Conservation (phyloP, 768 basidiomycete genomes). For the Psilocybe tampanensis region DNA sequence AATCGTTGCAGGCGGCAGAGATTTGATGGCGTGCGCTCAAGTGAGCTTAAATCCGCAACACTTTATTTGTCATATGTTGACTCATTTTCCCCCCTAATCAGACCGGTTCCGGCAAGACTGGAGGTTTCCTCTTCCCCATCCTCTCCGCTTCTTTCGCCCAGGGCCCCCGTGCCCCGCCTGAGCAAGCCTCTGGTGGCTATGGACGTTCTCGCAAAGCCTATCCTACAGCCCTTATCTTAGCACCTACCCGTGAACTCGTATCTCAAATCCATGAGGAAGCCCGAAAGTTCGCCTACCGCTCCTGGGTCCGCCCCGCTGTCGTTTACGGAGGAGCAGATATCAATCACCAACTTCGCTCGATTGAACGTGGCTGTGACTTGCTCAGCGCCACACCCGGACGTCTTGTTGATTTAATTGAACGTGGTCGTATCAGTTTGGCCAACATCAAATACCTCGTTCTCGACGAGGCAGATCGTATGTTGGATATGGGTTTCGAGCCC, state of each 20-base stretch:
- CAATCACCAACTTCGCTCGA: conserved; percentile 87
- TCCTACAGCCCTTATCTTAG: conserved; percentile 96
- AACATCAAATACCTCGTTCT: conserved; percentile 98
- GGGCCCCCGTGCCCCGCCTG: conserved; percentile 78
- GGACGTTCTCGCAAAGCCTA: conserved; percentile 84
- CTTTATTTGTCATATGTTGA: conserved; percentile 17
- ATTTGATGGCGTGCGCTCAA: conserved; percentile 95
- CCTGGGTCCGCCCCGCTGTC: conserved; percentile 98
- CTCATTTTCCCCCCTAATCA: conserved; percentile 35
- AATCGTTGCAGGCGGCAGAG: conserved; percentile 88
- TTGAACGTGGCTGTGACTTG: conserved; percentile 97
- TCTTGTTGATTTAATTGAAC: conserved; percentile 97
- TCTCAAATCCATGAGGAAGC: conserved; percentile 99
- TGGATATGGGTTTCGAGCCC: conserved; percentile 99
- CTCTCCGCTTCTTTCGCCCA: conserved; percentile 87
- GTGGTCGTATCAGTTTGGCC: conserved; percentile 93
- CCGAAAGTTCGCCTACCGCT: conserved; percentile 97
- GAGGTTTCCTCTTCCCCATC: conserved; percentile 98
- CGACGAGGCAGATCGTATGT: conserved; percentile 99
- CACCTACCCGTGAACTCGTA: conserved; percentile 97
- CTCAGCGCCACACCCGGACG: conserved; percentile 97
- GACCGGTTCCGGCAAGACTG: conserved; percentile 99
- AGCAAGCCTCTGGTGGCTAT: conserved; percentile 52
- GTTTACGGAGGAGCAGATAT: conserved; percentile 99
- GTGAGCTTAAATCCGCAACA: conserved; percentile 39